Conservation (phyloP, 768 basidiomycete species). For the Erythrobasidium yunnanense region DNA sequence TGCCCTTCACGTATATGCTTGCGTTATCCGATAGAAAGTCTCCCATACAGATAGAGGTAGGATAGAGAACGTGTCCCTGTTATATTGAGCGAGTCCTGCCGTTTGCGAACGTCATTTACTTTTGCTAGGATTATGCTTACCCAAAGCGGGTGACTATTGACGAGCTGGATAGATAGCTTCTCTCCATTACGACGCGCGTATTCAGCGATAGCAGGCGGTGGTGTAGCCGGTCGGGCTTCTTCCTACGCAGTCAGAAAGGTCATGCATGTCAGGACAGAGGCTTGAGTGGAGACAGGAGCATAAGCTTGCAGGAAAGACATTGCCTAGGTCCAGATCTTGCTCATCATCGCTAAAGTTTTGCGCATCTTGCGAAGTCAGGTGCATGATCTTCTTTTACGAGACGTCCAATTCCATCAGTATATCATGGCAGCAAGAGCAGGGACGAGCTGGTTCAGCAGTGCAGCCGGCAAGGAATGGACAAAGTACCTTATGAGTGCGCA, state of each 20-base stretch:
- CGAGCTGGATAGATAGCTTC: constrained; percentile 5
- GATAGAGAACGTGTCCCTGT: constrained; percentile 39
- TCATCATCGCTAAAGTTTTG: constrained; percentile 7
- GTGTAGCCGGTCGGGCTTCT: constrained; percentile 9
- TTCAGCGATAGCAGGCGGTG: not conserved
- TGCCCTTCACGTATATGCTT: constrained; percentile 37
- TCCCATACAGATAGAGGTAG: constrained; percentile 38
- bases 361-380: not conserved
- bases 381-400: not conserved
- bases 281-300: not conserved
- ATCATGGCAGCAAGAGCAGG: constrained; percentile 66
- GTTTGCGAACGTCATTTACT: too few relatives aligned
- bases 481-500: constrained; percentile 80
- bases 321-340: constrained; percentile 4
- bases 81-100: not conserved
- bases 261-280: not conserved
- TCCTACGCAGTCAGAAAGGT: constrained; percentile 2
- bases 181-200: constrained; percentile 6
- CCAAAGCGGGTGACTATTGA: constrained; percentile 20
- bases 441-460: constrained; percentile 76
- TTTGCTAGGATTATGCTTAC: too few relatives aligned
- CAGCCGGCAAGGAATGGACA: constrained; percentile 59
- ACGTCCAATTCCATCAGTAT: not conserved
- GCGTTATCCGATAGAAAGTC: constrained; percentile 39
- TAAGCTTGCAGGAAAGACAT: constrained; percentile 20